phyloP scores from a whole-genome alignment of 164 flowering plant species.

The Dillenia turbinata region DNA sequence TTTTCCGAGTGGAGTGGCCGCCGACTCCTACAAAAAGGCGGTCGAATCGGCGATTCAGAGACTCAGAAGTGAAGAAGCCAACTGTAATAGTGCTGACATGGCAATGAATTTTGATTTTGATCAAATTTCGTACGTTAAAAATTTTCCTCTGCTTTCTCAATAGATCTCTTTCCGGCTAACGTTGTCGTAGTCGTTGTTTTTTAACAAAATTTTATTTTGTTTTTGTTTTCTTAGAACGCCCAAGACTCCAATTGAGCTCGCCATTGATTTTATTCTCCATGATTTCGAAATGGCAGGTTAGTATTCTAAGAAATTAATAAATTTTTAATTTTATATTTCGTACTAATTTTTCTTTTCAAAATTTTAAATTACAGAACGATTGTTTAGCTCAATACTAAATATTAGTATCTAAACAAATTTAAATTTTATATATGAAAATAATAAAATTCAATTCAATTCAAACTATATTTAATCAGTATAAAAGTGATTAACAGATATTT shows the following conservation, averaged over 20 bases:
- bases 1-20: constrained; percentile 75
- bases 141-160: background rate
- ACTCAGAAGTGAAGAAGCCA: constrained; percentile 39
- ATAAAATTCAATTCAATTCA: too few species aligned
- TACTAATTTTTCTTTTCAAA: background rate
- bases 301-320: constrained; percentile 4
- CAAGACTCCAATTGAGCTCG: constrained; percentile 84
- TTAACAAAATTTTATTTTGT: background rate
- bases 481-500: too few species aligned
- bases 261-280: constrained; percentile 91
- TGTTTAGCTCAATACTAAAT: too few species aligned
- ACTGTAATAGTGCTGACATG: constrained; percentile 1
- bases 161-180: too few species aligned
- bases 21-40: constrained; percentile 78
- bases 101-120: too few species aligned
- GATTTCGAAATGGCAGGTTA: constrained; percentile 97
- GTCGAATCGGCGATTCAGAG: constrained; percentile 73
- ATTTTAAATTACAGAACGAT: constrained; percentile 1
- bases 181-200: too few species aligned
- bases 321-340: too few species aligned
- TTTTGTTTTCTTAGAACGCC: constrained; percentile 37
- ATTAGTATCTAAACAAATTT: too few species aligned
- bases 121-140: too few species aligned
- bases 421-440: too few species aligned
- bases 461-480: too few species aligned